Percentiles rank a stretch among this genome's conserved stretches.
Evolutionary conservation across 768 basidiomycete genomes (phyloP).

Genomic region (Termitomyces sp.): DNA sequence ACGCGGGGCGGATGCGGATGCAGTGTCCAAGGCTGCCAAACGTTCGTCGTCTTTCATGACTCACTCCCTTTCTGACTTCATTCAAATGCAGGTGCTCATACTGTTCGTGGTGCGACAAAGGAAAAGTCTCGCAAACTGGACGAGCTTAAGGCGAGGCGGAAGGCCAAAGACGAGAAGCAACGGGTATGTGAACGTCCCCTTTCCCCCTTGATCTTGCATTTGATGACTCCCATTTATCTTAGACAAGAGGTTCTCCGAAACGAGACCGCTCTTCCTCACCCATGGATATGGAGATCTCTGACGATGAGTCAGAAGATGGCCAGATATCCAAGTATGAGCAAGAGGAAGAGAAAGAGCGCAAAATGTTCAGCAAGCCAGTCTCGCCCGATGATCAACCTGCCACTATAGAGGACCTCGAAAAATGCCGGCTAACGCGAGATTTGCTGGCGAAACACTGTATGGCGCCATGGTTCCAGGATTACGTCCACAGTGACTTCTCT

Average conservation of each 20-base stretch:
- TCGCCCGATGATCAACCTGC: conserved; percentile 45
- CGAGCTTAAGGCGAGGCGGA: conserved; percentile 81
- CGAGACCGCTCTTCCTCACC: conserved; percentile 75
- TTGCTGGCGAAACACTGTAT: conserved; percentile 65
- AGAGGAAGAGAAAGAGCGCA: conserved; percentile 62
- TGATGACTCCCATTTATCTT: background rate
- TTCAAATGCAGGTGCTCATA: conserved; percentile 59
- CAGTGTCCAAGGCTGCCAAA: conserved; percentile 70
- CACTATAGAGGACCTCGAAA: conserved; percentile 52
- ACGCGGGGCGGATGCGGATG: conserved; percentile 46
- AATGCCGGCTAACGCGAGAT: conserved; percentile 62
- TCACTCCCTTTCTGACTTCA: background rate
- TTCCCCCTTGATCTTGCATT: background rate
- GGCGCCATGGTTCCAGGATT: conserved; percentile 84
- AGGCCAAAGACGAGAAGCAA: conserved; percentile 86
- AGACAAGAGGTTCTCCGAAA: conserved; percentile 56
- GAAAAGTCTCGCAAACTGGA: conserved; percentile 77
- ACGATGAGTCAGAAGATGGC: conserved; percentile 81
- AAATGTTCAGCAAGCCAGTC: conserved; percentile 39
- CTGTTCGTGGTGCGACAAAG: conserved; percentile 67
- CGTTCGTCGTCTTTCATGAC: conserved; percentile 39
- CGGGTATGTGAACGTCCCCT: conserved; percentile 43
- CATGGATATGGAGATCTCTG: conserved; percentile 84
- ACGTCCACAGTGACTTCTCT: conserved; percentile 54
- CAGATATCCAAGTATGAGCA: conserved; percentile 72